Percentiles rank a stretch among this genome's conserved stretches.
phyloP scores from a whole-genome alignment of 257 asterid species.

The Rubia yunnanensis region DNA sequence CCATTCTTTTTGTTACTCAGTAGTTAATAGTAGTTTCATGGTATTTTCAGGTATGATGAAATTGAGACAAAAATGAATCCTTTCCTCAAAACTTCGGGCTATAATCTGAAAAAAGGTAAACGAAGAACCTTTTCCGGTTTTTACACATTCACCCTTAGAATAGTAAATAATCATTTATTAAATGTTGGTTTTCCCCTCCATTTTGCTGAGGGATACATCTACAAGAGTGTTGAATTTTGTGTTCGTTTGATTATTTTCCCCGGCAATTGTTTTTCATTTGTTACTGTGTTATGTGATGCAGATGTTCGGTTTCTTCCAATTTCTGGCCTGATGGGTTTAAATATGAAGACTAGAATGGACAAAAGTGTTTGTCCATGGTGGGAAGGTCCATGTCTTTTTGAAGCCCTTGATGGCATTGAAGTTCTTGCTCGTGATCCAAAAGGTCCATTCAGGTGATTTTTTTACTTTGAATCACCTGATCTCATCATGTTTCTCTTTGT shows the following conservation, averaged over 20 bases:
- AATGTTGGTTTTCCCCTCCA: not conserved
- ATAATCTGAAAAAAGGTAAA: conserved; percentile 92
- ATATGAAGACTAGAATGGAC: conserved; percentile 61
- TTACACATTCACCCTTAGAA: not conserved
- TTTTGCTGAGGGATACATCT: not conserved
- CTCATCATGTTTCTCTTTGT: not conserved
- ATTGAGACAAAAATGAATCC: conserved; percentile 70
- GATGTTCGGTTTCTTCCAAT: conserved; percentile 92
- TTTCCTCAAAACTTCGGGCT: conserved; percentile 73
- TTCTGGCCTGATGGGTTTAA: conserved; percentile 78
- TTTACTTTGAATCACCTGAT: not conserved
- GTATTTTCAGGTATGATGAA: conserved; percentile 73
- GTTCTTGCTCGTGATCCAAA: conserved; percentile 77
- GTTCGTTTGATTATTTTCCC: not conserved
- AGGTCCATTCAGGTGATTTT: conserved; percentile 73
- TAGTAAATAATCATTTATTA: not conserved
- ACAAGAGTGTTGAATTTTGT: not conserved
- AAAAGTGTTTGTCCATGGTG: conserved; percentile 71
- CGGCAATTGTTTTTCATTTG: conserved; percentile 4
- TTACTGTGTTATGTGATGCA: conserved; percentile 22
- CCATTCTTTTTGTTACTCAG: not conserved
- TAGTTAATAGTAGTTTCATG: not conserved
- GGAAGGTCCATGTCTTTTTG: conserved; percentile 85
- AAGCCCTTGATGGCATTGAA: conserved; percentile 80
- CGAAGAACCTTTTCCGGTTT: not conserved